Evolutionary conservation across 1,284 basidiomycete genomes (phyloP).

Genomic region (Crocinoboletus sp.): DNA sequence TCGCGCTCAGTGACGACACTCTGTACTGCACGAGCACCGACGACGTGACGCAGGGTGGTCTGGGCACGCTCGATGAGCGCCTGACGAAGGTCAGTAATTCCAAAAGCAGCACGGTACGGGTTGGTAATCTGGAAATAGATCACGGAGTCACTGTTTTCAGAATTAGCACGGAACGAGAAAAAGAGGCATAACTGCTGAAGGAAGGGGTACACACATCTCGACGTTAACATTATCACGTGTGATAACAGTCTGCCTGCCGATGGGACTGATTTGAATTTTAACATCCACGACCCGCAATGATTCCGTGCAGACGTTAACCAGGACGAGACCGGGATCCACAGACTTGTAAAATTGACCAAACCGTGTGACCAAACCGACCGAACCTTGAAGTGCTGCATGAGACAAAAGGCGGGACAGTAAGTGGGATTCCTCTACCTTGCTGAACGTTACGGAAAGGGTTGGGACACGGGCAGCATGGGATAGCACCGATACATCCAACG

Average conservation of each 20-base stretch:
- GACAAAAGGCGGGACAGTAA: slow-evolving; percentile 4
- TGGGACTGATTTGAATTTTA: slow-evolving; percentile 88
- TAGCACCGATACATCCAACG: slow-evolving; percentile 66
- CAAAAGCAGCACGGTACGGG: slow-evolving; percentile 90
- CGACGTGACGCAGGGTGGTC: slow-evolving; percentile 93
- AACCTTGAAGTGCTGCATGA: slow-evolving; percentile 44
- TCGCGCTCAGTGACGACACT: slow-evolving; percentile 91
- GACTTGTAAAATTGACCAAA: slow-evolving; percentile 95
- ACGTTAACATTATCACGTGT: slow-evolving; percentile 89
- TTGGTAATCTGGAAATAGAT: slow-evolving; percentile 87
- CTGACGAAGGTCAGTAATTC: slow-evolving; percentile 83
- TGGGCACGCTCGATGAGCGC: slow-evolving; percentile 93
- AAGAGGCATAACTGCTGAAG: background rate
- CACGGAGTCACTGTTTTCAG: slow-evolving; percentile 66
- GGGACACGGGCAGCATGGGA: slow-evolving; percentile 83
- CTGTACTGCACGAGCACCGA: slow-evolving; percentile 84
- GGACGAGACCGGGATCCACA: slow-evolving; percentile 89
- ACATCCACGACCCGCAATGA: slow-evolving; percentile 83
- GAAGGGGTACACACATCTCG: slow-evolving; percentile 53
- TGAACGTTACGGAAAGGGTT: slow-evolving; percentile 78
- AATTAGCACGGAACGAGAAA: slow-evolving; percentile 13
- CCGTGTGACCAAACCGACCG: slow-evolving; percentile 86
- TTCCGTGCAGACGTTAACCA: slow-evolving; percentile 94
- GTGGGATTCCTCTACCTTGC: slow-evolving; percentile 51
- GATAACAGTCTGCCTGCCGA: slow-evolving; percentile 83